Evolutionary conservation across 768 basidiomycete genomes (phyloP), one percentile per base, ranked within the genome.

Genomic region (Xerocomellus chrysenteron): DNA sequence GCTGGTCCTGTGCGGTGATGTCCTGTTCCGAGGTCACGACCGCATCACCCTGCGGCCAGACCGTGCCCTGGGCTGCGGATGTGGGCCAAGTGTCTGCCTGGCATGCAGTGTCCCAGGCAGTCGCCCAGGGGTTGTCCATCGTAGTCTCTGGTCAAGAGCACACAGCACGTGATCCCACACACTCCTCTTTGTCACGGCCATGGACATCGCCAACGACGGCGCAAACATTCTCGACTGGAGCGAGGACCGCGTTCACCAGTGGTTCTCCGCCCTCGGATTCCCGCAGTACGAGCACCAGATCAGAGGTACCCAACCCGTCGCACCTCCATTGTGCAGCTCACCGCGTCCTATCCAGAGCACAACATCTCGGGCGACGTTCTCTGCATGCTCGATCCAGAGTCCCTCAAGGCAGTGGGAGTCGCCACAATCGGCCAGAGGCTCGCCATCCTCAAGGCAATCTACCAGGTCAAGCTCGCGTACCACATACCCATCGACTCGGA

Each of bases 341-440:
- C 51, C 32, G 4, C 41, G 41, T 60, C 36, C 44, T 36, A 41
- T 37, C 17, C 52, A 96, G 96, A 94, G 69, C 90, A 99, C 72
- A 88, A 84, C 59, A 92, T 99, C 61, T 88, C 88, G 17, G 97
- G 97, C 53, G 94, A 98, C 60, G 85, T 92, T 2, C 81, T 99
- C 8, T 85, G 88, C 59, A 76, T 90, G 64, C 80, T 98, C 47
- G 90, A 94, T 69, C 80, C 85, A n/a, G 90, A 94, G 24, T 74
- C 83, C 2, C 82, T 99, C 61, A 92, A 90, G 72, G 86, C 90
- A 42, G 76, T 98, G 53, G 97, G 97, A 9, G 82, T 99, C 42
- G 68, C 82, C n/a, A 92, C 90, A 36, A 83, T 98, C 60, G 97
- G 97, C 21, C 95, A 98, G 73, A 80, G 97, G 53, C 75, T 99